Base-by-base conservation (phyloP, 2,329 filamentous ascomycete species). In the Aspergillus intermedius region DNA sequence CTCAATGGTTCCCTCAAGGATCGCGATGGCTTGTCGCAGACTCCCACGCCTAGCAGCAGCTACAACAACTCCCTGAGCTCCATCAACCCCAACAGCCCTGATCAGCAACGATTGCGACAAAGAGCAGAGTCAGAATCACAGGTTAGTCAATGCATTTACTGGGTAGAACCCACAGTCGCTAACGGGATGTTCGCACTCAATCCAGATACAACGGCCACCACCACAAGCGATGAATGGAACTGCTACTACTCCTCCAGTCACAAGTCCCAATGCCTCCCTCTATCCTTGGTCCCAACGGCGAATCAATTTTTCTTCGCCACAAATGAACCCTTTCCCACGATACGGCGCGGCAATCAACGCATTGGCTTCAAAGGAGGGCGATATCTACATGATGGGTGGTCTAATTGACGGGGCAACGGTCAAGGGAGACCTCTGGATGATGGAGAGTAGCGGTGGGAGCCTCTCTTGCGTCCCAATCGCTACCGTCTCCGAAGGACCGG, bases 341-440 rank as follows among this genome's bases (percentile, higher is more conserved):
- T 98, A 98, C 78, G 93, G 93, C 65, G 90, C 94, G 45, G 93
- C 94, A 5, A 91, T 96, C 67, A 98, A 98, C 68, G 81, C 90
- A 0, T 79, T 86, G 13, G 87, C 91, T 21, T 96, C 91, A 35
- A 97, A 97, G 71, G 93, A 98, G 70, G 94, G 94, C 51, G 89
- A 95, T 60, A 87, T 98, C 49, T 98, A 97, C 63, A 79, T 98
- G 63, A 97, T 98, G 91, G 93, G 93, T 54, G 93, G 93, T 45
- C 73, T 98, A 52, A 91, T 98, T 61, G 91, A 95, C 64, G 91
- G 91, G 57, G 88, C 90, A 34, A 95, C 89, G 2, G 93, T 97
- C 41, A 96, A 96, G 66, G 93, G 93, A 43, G 93, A 98, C 72
- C 72, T 98, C 42, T 98, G 94, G 94, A 87, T 97, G 83, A 87